Percentiles rank a stretch among this genome's conserved stretches.
Conservation (phyloP, 768 basidiomycete species). For the Mycena leptocephala region DNA sequence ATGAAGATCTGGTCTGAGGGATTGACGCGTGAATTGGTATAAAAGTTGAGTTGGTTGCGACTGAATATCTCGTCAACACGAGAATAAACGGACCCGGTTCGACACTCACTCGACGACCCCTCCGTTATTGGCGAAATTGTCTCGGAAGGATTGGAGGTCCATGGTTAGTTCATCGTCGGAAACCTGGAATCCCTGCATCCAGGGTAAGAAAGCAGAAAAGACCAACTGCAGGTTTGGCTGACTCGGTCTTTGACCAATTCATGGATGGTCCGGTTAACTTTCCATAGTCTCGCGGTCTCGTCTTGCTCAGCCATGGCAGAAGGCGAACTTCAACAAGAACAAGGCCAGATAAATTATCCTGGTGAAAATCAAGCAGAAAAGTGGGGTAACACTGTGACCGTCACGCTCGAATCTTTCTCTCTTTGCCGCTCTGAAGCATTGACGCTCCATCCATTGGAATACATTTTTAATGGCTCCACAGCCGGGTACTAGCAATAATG, state of each 20-base stretch:
- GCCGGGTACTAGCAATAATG: constrained; percentile 54
- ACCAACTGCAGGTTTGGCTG: constrained; percentile 44
- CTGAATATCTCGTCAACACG: constrained; percentile 58
- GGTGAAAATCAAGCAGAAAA: neutral
- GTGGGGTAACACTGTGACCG: neutral
- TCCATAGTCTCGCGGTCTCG: constrained; percentile 93
- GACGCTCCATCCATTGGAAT: neutral
- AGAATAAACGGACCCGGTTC: constrained; percentile 1
- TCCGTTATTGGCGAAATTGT: constrained; percentile 78
- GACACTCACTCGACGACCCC: constrained; percentile 89
- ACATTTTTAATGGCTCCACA: constrained; percentile 60
- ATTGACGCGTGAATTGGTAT: constrained; percentile 80
- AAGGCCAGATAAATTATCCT: neutral
- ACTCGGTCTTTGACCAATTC: constrained; percentile 98
- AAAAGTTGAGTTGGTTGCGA: constrained; percentile 92
- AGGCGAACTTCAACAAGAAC: constrained; percentile 15
- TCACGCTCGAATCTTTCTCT: neutral
- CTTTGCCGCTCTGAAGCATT: neutral
- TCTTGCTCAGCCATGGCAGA: constrained; percentile 77
- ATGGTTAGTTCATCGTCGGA: constrained; percentile 95
- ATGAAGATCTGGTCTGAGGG: constrained; percentile 89
- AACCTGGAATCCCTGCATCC: constrained; percentile 85
- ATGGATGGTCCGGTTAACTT: constrained; percentile 96
- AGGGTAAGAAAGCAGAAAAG: constrained; percentile 43
- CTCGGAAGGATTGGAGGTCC: constrained; percentile 86